A percentile compares a stretch with the other conserved stretches of the same genome.
phyloP scores from a whole-genome alignment of 306 rosid species.

The Prinsepia uniflora region DNA sequence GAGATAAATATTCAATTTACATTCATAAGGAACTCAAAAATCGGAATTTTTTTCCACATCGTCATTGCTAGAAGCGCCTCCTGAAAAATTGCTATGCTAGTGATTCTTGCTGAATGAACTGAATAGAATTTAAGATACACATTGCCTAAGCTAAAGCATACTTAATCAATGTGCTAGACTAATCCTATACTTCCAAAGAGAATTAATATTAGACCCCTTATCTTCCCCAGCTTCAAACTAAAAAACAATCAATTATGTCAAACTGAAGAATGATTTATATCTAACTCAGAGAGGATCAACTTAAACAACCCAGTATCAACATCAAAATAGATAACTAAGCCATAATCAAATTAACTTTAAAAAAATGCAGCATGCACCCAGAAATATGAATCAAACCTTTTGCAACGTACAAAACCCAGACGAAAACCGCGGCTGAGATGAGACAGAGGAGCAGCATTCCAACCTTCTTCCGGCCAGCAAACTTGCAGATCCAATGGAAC shows the following conservation, averaged over 20 bases:
- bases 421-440: constrained; percentile 74
- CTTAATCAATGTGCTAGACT: constrained; percentile 1
- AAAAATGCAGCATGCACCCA: not conserved
- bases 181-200: not conserved
- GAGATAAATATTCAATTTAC: not conserved
- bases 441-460: constrained; percentile 81
- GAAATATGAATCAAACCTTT: constrained; percentile 53
- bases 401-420: constrained; percentile 77
- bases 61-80: not conserved
- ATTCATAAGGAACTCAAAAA: not conserved
- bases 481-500: constrained; percentile 77
- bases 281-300: constrained; percentile 1
- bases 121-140: not conserved
- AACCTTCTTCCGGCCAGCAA: constrained; percentile 75
- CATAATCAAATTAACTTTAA: not conserved
- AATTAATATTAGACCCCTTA: not conserved
- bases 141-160: not conserved
- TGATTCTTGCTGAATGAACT: not conserved
- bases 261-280: not conserved
- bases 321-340: not conserved
- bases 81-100: not conserved
- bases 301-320: not conserved
- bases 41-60: no score
- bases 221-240: not conserved
- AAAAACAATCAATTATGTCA: constrained; percentile 3